phyloP scores from a whole-genome alignment of 148 eudicot species.

The Mesembryanthemum crystallinum region DNA sequence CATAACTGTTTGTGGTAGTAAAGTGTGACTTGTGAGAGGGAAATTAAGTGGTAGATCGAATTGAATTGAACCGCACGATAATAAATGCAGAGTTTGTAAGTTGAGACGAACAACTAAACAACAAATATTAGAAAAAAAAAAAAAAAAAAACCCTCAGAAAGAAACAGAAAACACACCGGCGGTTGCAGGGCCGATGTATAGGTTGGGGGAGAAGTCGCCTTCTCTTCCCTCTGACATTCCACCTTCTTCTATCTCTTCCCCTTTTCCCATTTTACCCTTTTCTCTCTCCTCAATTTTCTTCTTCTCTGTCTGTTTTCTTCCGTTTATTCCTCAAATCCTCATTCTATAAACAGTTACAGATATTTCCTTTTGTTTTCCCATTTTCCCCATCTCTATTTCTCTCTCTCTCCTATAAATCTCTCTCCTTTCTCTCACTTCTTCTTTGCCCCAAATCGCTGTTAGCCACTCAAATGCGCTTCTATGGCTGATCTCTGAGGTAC shows the following conservation, averaged over 20 bases:
- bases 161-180: conserved; percentile 31
- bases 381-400: neutral
- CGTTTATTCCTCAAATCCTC: neutral
- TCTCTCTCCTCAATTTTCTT: conserved; percentile 15
- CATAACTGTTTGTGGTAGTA: too few relatives aligned
- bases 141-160: conserved; percentile 6
- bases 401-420: conserved; percentile 24
- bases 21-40: too few relatives aligned
- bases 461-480: conserved; percentile 9
- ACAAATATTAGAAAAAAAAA: neutral
- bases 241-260: conserved; percentile 30
- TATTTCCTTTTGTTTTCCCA: conserved; percentile 5
- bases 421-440: conserved; percentile 20
- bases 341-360: neutral
- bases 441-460: neutral
- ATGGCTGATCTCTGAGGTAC: conserved; percentile 41
- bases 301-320: neutral
- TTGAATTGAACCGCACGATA: too few relatives aligned
- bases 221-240: conserved; percentile 66
- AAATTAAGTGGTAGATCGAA: too few relatives aligned
- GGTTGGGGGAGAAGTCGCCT: conserved; percentile 52
- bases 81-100: too few relatives aligned
- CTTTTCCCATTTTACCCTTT: conserved; percentile 26
- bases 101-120: too few relatives aligned
- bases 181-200: conserved; percentile 24